Evolutionary conservation across 2,329 filamentous ascomycete genomes (phyloP).

Genomic region (Phoma sp.): DNA sequence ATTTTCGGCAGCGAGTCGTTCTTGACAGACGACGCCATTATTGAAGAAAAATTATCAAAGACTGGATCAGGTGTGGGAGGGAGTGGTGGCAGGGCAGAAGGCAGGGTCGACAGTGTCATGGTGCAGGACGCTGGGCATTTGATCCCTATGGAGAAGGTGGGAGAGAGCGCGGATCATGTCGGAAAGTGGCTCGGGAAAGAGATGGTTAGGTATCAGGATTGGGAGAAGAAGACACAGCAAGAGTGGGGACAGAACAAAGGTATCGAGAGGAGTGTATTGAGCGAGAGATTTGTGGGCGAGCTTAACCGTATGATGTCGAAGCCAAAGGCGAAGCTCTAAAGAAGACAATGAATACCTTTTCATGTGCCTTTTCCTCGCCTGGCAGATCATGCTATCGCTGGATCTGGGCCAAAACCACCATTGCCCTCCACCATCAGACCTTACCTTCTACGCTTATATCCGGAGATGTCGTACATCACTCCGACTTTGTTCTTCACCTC

Average conservation of each 20-base stretch:
- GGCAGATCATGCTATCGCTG: too few relatives aligned
- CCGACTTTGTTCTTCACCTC: not conserved
- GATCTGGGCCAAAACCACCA: too few relatives aligned
- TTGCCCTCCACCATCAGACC: too few relatives aligned
- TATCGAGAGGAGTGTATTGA: constrained; percentile 35
- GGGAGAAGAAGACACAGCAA: constrained; percentile 38
- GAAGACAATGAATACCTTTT: not conserved
- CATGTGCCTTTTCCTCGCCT: too few relatives aligned
- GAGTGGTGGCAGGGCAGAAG: constrained; percentile 67
- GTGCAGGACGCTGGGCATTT: constrained; percentile 75
- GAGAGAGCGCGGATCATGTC: constrained; percentile 64
- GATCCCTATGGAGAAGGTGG: constrained; percentile 80
- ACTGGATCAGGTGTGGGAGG: constrained; percentile 72
- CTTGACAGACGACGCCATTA: constrained; percentile 59
- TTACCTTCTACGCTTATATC: too few relatives aligned
- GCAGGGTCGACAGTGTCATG: constrained; percentile 69
- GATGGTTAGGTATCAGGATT: constrained; percentile 46
- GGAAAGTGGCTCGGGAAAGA: constrained; percentile 49
- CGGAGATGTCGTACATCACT: too few relatives aligned
- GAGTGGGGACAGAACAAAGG: constrained; percentile 42
- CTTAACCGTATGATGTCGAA: constrained; percentile 26
- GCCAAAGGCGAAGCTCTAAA: constrained; percentile 32
- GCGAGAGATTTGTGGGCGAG: constrained; percentile 39
- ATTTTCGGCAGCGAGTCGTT: constrained; percentile 60
- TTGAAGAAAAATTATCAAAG: constrained; percentile 64